Evolutionary conservation across 768 basidiomycete genomes (phyloP), one percentile per base, ranked within the genome.

Genomic region (Boletus fagicola): DNA sequence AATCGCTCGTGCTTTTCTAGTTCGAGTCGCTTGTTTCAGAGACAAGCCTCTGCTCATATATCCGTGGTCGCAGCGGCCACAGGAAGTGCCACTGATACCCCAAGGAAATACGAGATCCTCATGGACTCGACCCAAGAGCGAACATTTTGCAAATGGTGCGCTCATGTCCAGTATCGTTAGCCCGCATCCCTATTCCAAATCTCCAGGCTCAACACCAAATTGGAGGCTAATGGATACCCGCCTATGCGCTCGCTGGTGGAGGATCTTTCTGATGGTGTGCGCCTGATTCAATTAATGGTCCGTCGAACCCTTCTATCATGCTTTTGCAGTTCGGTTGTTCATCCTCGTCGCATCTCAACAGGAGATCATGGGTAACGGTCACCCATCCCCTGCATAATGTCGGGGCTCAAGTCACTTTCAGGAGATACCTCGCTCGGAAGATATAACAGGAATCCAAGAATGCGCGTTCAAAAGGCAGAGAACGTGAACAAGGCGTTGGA

Each of bases 401-500:
- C n/a, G 49, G 38, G 8, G n/a, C 56, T 64, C 43, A 63, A 31
- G 35, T 52, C 49, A 22, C 35, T 56, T 53, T 35, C 50, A 94
- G 92, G 92, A 53, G 92, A 94, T 69, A 86, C 84, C 2, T 91
- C 91, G n/a, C 82, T 98, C 7, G 96, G 96, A n/a, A 77, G 92
- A 65, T 98, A 96, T 72, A 97, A 96, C 76, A 89, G 81, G 69
- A 84, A 81, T 54, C 96, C 97, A 0, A 80, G 86, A 36, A 94
- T 98, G 80, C 84, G 95, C 33, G 87, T 98, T 2, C 97, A 99
- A 73, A 97, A 95, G 68, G 94, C 94, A 3, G 97, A 99, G 80
- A 99, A 99, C 73, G 95, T 96, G 49, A 95, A 92, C 74, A 94
- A 93, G 72, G 97, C 97, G 0, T 75, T 99, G 46, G 91, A 96